phyloP scores from a whole-genome alignment of 106 monocot species.

The Triglochin maritima region DNA sequence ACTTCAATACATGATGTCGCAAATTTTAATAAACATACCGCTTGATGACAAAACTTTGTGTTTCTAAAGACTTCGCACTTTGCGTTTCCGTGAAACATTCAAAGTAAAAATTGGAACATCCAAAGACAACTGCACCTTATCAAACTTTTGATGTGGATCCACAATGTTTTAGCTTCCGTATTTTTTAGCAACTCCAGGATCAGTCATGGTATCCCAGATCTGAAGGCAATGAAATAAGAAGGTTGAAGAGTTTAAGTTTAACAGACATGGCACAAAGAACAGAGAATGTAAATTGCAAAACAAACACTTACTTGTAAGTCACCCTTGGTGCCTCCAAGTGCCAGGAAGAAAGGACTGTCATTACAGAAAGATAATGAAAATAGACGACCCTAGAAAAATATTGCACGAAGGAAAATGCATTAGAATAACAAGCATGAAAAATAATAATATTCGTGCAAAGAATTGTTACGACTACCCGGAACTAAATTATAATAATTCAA shows the following conservation, averaged over 20 bases:
- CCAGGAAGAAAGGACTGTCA: conserved; percentile 18
- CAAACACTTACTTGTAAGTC: conserved; percentile 13
- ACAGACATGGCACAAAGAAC: background rate
- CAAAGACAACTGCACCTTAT: background rate
- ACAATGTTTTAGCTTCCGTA: conserved; percentile 2
- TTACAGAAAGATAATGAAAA: conserved; percentile 19
- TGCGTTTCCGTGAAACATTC: background rate
- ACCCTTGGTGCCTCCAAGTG: conserved; percentile 25
- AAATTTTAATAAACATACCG: too few relatives aligned
- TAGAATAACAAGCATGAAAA: background rate
- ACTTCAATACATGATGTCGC: too few relatives aligned
- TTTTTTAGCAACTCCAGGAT: conserved; percentile 11
- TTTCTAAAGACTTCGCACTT: too few relatives aligned
- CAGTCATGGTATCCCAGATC: conserved; percentile 19
- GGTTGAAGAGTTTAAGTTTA: background rate
- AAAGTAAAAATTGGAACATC: background rate
- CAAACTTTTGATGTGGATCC: background rate
- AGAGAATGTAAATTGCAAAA: background rate
- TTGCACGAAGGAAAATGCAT: background rate
- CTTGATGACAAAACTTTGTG: too few relatives aligned
- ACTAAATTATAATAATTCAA: background rate
- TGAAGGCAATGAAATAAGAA: background rate
- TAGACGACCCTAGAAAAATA: conserved; percentile 12
- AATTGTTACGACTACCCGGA: background rate
- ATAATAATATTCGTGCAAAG: background rate